These are phyloP conservation scores for Rhododendron molle DNA, from an alignment of 148 eudicot genomes.

Conservation along the genomic window DNA sequence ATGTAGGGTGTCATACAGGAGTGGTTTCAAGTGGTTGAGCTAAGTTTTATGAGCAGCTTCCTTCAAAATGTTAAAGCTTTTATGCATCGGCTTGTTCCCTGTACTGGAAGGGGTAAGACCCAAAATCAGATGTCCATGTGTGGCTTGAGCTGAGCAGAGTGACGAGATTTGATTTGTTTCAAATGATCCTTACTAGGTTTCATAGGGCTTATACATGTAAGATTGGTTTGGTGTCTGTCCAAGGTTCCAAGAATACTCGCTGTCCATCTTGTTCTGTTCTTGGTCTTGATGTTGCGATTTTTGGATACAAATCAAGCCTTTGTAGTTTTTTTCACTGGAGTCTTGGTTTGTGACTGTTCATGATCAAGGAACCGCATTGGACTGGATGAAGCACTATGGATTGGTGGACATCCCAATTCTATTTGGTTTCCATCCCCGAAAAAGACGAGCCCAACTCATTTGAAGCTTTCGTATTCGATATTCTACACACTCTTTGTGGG, in stretches of 20 bases:
- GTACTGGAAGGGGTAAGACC: background rate
- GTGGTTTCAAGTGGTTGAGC: background rate
- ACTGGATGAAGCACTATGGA: background rate
- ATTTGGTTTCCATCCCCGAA: background rate
- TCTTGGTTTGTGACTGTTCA: background rate
- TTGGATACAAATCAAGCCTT: background rate
- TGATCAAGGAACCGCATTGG: background rate
- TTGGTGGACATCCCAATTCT: background rate
- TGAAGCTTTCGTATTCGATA: background rate
- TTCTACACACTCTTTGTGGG: background rate
- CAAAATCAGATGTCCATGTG: background rate
- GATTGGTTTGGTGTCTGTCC: background rate
- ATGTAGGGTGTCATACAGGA: background rate
- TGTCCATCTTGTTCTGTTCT: background rate
- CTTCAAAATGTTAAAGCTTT: background rate
- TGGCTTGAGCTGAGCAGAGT: background rate
- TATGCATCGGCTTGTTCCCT: background rate
- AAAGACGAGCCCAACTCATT: background rate
- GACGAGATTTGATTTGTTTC: background rate
- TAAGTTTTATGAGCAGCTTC: background rate
- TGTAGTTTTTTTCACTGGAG: background rate
- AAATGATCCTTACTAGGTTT: background rate
- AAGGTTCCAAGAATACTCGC: background rate
- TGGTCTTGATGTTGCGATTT: background rate
- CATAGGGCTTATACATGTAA: background rate